Conservation (phyloP, 805 yeast genomes). For the Pichia cephalocereana region DNA sequence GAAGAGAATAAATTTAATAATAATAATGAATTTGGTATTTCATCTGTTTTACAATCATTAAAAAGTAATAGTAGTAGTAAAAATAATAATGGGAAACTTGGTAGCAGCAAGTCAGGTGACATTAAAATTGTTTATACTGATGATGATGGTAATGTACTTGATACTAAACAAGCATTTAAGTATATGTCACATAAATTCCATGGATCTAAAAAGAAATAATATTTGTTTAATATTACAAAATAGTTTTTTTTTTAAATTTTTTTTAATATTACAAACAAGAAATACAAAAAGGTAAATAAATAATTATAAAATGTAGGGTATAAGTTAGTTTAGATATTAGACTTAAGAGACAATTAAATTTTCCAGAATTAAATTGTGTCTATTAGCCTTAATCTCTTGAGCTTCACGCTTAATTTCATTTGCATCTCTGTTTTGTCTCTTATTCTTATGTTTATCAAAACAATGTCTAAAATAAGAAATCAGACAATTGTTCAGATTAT, state of each 20-base stretch:
- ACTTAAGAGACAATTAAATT: no score
- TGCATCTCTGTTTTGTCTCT: not conserved
- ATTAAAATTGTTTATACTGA: slow-evolving; percentile 55
- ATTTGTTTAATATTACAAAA: not conserved
- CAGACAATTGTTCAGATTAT: not conserved
- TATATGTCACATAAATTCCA: slow-evolving; percentile 71
- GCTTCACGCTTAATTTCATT: no score
- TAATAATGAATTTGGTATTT: slow-evolving; percentile 4
- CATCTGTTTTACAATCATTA: not conserved
- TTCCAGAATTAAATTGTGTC: no score
- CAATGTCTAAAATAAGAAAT: not conserved
- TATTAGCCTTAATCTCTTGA: no score
- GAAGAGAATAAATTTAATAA: not conserved
- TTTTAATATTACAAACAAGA: no score
- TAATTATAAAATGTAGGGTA: no score
- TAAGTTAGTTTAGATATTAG: no score
- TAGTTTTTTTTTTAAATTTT: no score
- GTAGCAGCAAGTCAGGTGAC: slow-evolving; percentile 11
- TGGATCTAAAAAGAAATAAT: slow-evolving; percentile 32
- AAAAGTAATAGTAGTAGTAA: no score
- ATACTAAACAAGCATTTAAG: slow-evolving; percentile 68
- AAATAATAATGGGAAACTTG: no score
- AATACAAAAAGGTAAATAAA: no score
- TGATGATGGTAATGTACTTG: slow-evolving; percentile 48
- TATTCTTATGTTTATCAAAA: not conserved